Base-by-base conservation (phyloP, 2,329 filamentous ascomycete genomes). In the Rasamsonia emersonii region DNA sequence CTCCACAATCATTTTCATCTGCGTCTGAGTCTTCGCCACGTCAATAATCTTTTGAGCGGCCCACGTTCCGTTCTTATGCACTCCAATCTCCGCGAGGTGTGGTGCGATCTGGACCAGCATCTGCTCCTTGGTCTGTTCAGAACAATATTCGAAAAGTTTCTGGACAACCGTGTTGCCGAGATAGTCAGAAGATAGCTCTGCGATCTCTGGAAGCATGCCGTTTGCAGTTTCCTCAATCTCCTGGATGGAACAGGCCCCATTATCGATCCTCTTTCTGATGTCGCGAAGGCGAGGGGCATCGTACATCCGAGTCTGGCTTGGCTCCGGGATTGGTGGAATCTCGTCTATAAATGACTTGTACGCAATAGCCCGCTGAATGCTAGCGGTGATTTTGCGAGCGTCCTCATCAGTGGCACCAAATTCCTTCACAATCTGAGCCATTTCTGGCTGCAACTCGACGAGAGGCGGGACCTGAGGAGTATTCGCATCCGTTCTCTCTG, bases 1-100 rank as follows among this genome's bases (percentile, higher is more conserved):
- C 41, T 93, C 78, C 17, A 91, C 82, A 51, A 98, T 89, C 63
- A 86, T 67, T 28, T 69, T 65, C 79, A 91, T 89, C 62, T 96
- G 88, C 24, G 69, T 66, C 4, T 82, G 77, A 1, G 82, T 86
- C 62, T 91, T 86, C 57, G 86, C 89, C 5, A 94, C 86, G 50
- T 96, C 89, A 46, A 98, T 96, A 51, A 98, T 96, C 71, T 96
- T 98, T 63, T 98, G 91, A 1, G 91, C 91, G 33, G 91, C 91
- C 91, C 91, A 98, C 1, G 91, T 98, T 41, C 91, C 91, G 51
- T 98, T 98, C 74, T 98, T 98, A 72, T 98, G 91, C 5, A 95
- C 79, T 48, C 91, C 91, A 61, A 96, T 95, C 61, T 96, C 88
- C 16, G 89, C 86, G 55, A 96, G 74, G 54, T 95, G 88, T 36